Base-by-base conservation (phyloP, 495 filamentous ascomycete genomes). In the Daldinia grandis region DNA sequence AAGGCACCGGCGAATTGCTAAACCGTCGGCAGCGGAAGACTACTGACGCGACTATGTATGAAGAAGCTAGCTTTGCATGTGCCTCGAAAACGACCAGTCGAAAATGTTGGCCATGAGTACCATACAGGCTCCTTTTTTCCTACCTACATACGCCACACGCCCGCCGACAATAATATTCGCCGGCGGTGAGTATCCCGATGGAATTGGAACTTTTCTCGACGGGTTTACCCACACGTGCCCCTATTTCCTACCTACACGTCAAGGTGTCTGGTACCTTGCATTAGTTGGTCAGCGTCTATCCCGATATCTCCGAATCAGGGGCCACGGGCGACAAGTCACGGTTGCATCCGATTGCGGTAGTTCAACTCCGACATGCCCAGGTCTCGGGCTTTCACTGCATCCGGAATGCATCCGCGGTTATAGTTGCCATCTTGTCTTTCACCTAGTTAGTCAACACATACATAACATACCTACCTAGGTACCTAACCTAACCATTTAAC, bases 281-380 rank as follows among this genome's bases (percentile, higher is more conserved):
- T 73, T 68, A 73, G 70, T 49, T 73, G 65, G 57, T 27, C 19
- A 61, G 35, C 40, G 57, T 57, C 30, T 53, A n/a, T 62, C 57
- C 70, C 70, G 70, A 73, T 73, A 73, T 73, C 70, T 73, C 70
- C 70, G 70, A 40, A 50, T 61, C 49, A 68, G 69, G 60, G 60
- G 61, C 51, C 57, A 42, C 42, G 61, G 42, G 51, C 60, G 56
- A 62, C 61, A 68, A 49, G 31, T 54, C 40, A 61, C 44, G 50
- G 69, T 68, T 62, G 56, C 65, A 65, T 68, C 35, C 63, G 31
- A 73, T 33, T 61, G 55, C 65, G 56, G 65, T 56, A 68, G 56
- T 59, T 73, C 49, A 37, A 64, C 33, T 51, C 61, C 65, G 33
- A 61, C 31, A 56, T 60, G 27, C 3, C 38, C 61, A 44, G 51